Evolutionary conservation across 163 green algal species (phyloP), one percentile per base, ranked within the genome.

Genomic region (Volvox carteri): DNA sequence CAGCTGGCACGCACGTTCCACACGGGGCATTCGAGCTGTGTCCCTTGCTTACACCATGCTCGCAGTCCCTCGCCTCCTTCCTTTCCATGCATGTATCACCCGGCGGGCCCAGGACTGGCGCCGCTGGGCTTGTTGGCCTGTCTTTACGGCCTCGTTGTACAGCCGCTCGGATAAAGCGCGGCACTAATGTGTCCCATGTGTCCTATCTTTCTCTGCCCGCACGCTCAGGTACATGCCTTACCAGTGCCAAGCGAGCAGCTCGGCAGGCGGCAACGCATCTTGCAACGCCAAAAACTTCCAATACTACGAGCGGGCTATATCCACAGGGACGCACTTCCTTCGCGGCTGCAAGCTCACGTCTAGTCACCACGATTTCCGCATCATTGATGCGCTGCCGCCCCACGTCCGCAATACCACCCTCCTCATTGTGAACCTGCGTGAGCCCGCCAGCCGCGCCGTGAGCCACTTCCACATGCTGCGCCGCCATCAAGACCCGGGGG

Each of bases 401-500:
- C n/a, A 70, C 21, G 23, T 75, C 7, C 83, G 67, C 35, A 88
- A 88, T 50, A 88, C 83, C 37, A 88, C 83, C 1, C 68, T 88
- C 35, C 83, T 88, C 37, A 88, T 88, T 14, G 83, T 88, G 18
- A 88, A 88, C 68, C 83, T 88, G 35, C 83, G 83, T 1, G 83
- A 88, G 23, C 83, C 83, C 2, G 67, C 68, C 1, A 33, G 21
- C 1, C 83, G 83, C 9, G 67, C 83, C 2, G 83, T 88, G 44
- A 88, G 83, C 83, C 83, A 88, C 68, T 88, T 75, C 50, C 50
- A 88, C 25, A 88, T 88, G 83, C 83, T 88, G 35, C 70, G 52
- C 1, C 83, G 83, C 7, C 83, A 88, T n/a, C 30, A 25, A 2
- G 50, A 75, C 11, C 50, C 83, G 1, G 48, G 21, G 1, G 83